Evolutionary conservation across 2,329 filamentous ascomycete genomes (phyloP).

Genomic region (Fusarium sp.): DNA sequence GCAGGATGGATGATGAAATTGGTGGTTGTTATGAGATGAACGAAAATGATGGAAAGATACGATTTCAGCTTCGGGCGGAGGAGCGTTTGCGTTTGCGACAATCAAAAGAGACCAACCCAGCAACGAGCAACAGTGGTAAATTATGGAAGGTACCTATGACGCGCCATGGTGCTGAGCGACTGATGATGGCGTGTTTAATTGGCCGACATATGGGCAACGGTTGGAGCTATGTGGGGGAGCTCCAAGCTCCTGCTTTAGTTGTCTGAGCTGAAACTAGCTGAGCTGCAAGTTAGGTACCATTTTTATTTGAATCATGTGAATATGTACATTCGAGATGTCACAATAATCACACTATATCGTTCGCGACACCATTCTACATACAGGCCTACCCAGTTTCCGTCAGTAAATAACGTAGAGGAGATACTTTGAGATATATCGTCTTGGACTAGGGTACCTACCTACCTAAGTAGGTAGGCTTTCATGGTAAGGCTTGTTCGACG

Average conservation of each 20-base stretch:
- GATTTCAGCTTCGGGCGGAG: conserved; percentile 1
- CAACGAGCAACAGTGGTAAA: conserved; percentile 41
- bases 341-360: too few species aligned
- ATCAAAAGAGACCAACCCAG: conserved; percentile 37
- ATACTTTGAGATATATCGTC: neutral
- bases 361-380: too few species aligned
- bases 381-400: too few species aligned
- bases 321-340: too few species aligned
- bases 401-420: neutral
- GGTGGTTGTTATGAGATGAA: conserved; percentile 28
- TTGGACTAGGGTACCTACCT: too few species aligned
- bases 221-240: conserved; percentile 1
- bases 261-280: too few species aligned
- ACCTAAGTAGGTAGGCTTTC: neutral
- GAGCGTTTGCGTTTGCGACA: conserved; percentile 43
- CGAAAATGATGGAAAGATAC: conserved; percentile 20
- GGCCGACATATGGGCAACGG: conserved; percentile 4
- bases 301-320: neutral
- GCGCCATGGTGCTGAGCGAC: conserved; percentile 30
- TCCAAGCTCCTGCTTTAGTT: conserved; percentile 2
- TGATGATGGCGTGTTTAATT: conserved; percentile 31
- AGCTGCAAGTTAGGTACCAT: neutral
- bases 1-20: conserved; percentile 10
- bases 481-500: neutral
- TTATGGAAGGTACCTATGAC: conserved; percentile 35